phyloP scores from a whole-genome alignment of 495 filamentous ascomycete species.

The Copromyces sp. region DNA sequence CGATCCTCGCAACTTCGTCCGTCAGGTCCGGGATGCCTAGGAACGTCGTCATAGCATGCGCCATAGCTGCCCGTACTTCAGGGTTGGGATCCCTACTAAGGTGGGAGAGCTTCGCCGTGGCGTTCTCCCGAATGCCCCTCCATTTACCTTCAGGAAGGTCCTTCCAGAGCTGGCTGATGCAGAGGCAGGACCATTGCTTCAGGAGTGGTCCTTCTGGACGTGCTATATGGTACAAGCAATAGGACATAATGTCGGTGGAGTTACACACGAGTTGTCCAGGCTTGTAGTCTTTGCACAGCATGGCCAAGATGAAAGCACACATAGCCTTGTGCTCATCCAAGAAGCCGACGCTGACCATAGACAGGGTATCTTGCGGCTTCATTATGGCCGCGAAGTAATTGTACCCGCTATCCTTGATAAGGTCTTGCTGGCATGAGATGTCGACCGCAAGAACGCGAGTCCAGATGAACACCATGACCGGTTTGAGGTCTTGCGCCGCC shows the following conservation, averaged over 20 bases:
- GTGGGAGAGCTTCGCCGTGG: conserved; percentile 65
- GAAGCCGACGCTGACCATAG: conserved; percentile 72
- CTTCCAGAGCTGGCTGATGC: conserved; percentile 89
- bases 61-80: conserved; percentile 90
- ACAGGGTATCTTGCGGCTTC: conserved; percentile 69
- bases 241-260: conserved; percentile 74
- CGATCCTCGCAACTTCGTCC: conserved; percentile 77
- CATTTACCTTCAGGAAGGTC: conserved; percentile 88
- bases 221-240: conserved; percentile 68
- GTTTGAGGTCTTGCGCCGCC: conserved; percentile 86
- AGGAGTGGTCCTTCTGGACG: conserved; percentile 81
- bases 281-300: conserved; percentile 88
- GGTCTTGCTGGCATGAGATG: conserved; percentile 78
- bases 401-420: conserved; percentile 94
- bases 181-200: conserved; percentile 93
- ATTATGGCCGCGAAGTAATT: conserved; percentile 91
- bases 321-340: conserved; percentile 92
- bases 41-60: conserved; percentile 88
- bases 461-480: conserved; percentile 99
- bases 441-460: conserved; percentile 93
- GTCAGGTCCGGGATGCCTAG: conserved; percentile 89
- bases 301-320: conserved; percentile 95
- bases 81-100: conserved; percentile 80
- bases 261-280: conserved; percentile 85
- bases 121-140: conserved; percentile 76